A percentile compares a stretch with the other conserved stretches of the same genome.
phyloP scores from a whole-genome alignment of 345 rosid species.

The Microthlaspi erraticum region DNA sequence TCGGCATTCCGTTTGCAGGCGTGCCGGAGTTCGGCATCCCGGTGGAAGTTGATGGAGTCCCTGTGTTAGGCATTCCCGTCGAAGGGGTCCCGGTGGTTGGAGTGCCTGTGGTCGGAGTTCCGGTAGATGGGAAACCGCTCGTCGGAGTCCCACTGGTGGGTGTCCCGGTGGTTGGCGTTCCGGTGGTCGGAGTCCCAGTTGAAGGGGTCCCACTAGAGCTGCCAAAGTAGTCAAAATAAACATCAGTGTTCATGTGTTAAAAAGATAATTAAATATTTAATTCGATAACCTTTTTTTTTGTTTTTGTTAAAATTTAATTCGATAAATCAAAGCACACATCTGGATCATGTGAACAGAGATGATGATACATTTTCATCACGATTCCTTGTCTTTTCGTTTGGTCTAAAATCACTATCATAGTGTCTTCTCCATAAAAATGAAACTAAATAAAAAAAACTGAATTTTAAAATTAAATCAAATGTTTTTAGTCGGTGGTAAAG shows the following conservation, averaged over 20 bases:
- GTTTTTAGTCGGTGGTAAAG: slow-evolving; percentile 33
- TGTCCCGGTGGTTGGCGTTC: slow-evolving; percentile 5
- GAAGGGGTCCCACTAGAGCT: slow-evolving; percentile 45
- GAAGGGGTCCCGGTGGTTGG: slow-evolving; percentile 38
- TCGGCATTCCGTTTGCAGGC: slow-evolving; percentile 40
- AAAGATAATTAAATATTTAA: not conserved
- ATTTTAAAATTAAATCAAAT: not conserved
- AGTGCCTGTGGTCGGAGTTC: slow-evolving; percentile 26
- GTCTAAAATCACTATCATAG: slow-evolving; percentile 38
- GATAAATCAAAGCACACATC: slow-evolving; percentile 5
- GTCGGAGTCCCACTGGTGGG: not conserved
- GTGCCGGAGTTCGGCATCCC: slow-evolving; percentile 42
- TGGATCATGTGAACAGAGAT: slow-evolving; percentile 35
- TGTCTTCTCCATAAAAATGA: slow-evolving; percentile 20
- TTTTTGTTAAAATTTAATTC: not conserved
- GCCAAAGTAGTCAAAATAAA: slow-evolving; percentile 21
- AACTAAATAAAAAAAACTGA: not conserved
- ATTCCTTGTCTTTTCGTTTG: slow-evolving; percentile 18
- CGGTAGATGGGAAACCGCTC: slow-evolving; percentile 29
- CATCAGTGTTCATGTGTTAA: slow-evolving; percentile 4
- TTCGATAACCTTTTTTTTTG: too few species aligned
- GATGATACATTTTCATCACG: slow-evolving; percentile 33
- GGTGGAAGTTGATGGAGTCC: slow-evolving; percentile 36
- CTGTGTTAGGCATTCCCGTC: slow-evolving; percentile 22
- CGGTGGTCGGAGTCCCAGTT: slow-evolving; percentile 16